phyloP scores from a whole-genome alignment of 768 basidiomycete genomes.

The Suillus hirtellus region DNA sequence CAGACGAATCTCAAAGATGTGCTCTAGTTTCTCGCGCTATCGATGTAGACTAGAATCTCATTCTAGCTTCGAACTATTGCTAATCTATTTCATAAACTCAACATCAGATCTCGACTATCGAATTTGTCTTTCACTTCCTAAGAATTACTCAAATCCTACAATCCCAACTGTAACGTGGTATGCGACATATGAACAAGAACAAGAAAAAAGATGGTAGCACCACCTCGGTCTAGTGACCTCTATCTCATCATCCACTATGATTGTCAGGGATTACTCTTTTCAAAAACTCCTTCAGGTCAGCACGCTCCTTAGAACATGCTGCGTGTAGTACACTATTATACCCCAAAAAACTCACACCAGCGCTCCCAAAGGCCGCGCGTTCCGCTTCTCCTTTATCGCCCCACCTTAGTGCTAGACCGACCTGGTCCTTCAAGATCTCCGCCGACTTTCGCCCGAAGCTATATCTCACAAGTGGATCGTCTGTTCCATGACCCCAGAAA shows the following conservation, averaged over 20 bases:
- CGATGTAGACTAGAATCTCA: background rate
- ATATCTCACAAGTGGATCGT: constrained; percentile 71
- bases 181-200: background rate
- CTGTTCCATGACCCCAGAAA: constrained; percentile 85
- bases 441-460: constrained; percentile 54
- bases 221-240: background rate
- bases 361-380: constrained; percentile 5
- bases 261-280: constrained; percentile 50
- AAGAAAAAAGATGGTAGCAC: background rate
- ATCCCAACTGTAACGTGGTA: background rate
- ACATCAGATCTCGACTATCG: background rate
- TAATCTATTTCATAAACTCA: background rate
- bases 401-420: constrained; percentile 42
- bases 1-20: constrained; percentile 63
- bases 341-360: constrained; percentile 64
- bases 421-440: constrained; percentile 51
- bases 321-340: constrained; percentile 73
- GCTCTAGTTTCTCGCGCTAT: constrained; percentile 33
- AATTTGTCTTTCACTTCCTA: background rate
- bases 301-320: constrained; percentile 62
- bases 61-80: background rate
- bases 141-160: background rate
- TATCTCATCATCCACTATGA: constrained; percentile 2
- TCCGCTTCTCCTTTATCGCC: constrained; percentile 6
- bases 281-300: constrained; percentile 72